A percentile compares a stretch with the other conserved stretches of the same genome.
These are phyloP conservation scores for Anthoceros angustus DNA, from an alignment of 225 moss, liverwort and hornwort genomes.

Conservation along the genomic window DNA sequence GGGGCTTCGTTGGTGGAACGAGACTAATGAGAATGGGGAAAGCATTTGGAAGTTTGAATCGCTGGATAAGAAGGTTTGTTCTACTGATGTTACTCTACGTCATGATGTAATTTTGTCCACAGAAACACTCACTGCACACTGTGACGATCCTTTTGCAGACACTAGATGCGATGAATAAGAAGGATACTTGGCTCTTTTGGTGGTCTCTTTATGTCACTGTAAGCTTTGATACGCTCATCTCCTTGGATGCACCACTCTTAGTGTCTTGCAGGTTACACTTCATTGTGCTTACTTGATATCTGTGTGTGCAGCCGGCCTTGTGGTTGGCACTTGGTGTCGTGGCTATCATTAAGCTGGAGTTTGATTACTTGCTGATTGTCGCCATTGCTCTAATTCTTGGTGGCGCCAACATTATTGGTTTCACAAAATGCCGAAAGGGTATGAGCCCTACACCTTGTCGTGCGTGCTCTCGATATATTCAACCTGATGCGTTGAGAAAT, in stretches of 20 bases:
- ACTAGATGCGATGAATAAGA: conserved; percentile 33
- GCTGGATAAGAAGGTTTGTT: conserved; percentile 51
- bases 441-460: conserved; percentile 2
- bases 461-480: not conserved
- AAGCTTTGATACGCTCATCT: conserved; percentile 8
- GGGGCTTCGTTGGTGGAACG: conserved; percentile 84
- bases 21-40: conserved; percentile 47
- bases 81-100: conserved; percentile 2
- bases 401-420: conserved; percentile 57
- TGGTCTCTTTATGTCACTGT: conserved; percentile 55
- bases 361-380: conserved; percentile 59
- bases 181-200: conserved; percentile 75
- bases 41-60: conserved; percentile 79
- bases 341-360: conserved; percentile 43
- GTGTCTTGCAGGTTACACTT: not conserved
- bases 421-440: conserved; percentile 78
- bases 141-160: conserved; percentile 18
- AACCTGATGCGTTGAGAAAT: conserved; percentile 7
- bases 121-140: not conserved
- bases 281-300: not conserved
- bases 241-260: not conserved
- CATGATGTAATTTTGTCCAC: not conserved
- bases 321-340: conserved; percentile 57
- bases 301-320: conserved; percentile 39
- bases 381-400: conserved; percentile 43